Percentiles rank a stretch among this genome's conserved stretches.
Evolutionary conservation across 1,139 yeast species (phyloP).

Genomic region (Magnusiomyces ingens): DNA sequence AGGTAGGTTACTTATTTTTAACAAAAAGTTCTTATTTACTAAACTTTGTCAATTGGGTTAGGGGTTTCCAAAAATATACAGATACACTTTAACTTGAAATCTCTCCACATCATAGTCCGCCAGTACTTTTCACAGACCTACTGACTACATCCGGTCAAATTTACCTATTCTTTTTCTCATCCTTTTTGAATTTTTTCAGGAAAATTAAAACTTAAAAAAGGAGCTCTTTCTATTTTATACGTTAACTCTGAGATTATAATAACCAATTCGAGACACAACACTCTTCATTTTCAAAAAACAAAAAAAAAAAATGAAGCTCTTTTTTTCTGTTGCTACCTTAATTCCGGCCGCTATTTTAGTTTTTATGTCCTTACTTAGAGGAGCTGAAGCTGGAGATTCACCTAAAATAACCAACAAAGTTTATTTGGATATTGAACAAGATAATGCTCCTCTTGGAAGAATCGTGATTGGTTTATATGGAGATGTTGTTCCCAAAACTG

Average conservation of each 20-base stretch:
- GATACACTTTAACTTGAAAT: no score
- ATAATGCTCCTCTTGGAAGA: constrained; percentile 63
- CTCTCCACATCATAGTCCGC: no score
- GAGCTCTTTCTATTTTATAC: no score
- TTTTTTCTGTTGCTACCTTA: constrained; percentile 24
- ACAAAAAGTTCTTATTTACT: no score
- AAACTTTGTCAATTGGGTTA: no score
- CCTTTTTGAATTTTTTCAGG: not conserved
- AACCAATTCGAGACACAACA: no score
- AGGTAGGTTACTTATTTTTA: no score
- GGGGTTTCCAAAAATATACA: no score
- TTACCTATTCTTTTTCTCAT: not conserved
- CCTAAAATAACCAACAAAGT: constrained; percentile 70
- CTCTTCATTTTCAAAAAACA: no score
- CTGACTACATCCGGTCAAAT: not conserved
- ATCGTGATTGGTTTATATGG: constrained; percentile 75
- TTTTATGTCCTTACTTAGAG: constrained; percentile 11
- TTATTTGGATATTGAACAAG: constrained; percentile 79
- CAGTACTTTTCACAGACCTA: not conserved
- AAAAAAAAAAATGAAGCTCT: constrained; percentile 23
- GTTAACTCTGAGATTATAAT: no score
- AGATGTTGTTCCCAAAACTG: constrained; percentile 87
- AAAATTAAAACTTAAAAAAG: no score
- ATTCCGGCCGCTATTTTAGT: constrained; percentile 14
- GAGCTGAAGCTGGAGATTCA: constrained; percentile 25